These are phyloP conservation scores for Trametes elegans DNA, from an alignment of 768 basidiomycete species.

Conservation along the genomic window DNA sequence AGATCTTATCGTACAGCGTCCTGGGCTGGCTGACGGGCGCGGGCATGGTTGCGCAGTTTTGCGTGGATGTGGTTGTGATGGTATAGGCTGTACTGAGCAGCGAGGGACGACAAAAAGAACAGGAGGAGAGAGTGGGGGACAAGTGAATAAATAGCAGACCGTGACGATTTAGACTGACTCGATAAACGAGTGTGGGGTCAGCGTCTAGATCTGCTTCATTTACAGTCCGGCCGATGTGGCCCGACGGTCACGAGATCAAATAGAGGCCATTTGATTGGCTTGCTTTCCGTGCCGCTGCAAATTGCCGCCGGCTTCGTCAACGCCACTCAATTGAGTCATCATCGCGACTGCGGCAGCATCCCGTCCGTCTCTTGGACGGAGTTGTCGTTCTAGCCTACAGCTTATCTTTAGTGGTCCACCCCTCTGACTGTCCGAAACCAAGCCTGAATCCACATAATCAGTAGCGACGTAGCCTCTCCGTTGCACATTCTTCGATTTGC, in stretches of 20 bases:
- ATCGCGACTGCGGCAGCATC: too few species aligned
- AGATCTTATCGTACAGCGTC: slow-evolving; percentile 97
- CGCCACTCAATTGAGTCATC: neutral
- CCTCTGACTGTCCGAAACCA: too few species aligned
- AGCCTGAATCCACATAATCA: too few species aligned
- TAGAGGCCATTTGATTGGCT: neutral
- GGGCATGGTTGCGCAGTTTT: slow-evolving; percentile 41
- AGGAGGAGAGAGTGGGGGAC: neutral
- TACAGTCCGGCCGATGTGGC: slow-evolving; percentile 12
- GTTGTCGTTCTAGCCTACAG: too few species aligned
- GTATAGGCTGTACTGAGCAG: neutral
- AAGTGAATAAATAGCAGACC: slow-evolving; percentile 1
- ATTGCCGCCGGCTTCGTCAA: neutral
- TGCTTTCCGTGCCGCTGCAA: neutral
- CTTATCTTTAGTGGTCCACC: too few species aligned
- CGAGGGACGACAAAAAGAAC: neutral
- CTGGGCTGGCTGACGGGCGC: slow-evolving; percentile 60
- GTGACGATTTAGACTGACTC: slow-evolving; percentile 9
- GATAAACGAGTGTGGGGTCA: slow-evolving; percentile 4
- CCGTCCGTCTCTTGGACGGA: too few species aligned
- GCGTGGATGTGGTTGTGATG: neutral
- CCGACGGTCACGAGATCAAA: slow-evolving; percentile 3
- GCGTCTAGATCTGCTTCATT: neutral
- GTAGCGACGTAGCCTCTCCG: too few species aligned
- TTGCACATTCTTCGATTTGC: too few species aligned